Evolutionary conservation across 2,329 filamentous ascomycete genomes (phyloP), one percentile per base, ranked within the genome.

Genomic region (Pseudogymnoascus sp.): DNA sequence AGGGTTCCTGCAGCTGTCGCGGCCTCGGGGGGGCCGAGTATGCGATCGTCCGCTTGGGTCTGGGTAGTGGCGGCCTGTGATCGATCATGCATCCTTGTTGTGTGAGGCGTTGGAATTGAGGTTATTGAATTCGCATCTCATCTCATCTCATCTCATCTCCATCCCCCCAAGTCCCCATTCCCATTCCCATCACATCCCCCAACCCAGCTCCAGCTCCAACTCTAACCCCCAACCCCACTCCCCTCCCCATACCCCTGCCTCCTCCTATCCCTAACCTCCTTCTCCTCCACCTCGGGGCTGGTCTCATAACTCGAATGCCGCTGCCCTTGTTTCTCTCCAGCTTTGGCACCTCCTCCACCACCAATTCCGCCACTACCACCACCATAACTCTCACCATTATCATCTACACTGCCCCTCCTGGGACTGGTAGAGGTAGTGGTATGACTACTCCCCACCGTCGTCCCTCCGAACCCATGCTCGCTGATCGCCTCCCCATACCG

Each of bases 401-500:
- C 29, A 31, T 31, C 29, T 7, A 31, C 29, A 31, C 29, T 31
- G 1, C 29, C 29, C 2, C 6, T 31, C 29, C 29, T 7, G 29
- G 29, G 29, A 7, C 29, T 31, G 29, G 29, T 12, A 21, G n/a
- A 16, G 2, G 54, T 60, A 0, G 54, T 51, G 2, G 21, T 26
- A 2, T 51, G 45, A n/a, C 2, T 51, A 26, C 14, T n/a, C 12
- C 45, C 45, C 23, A n/a, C 7, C 7, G 45, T 60, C 37, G 45
- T 39, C 26, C 61, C 61, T 16, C 61, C 61, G 4, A 60, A 60
- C 4, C 63, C 63, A 14, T 42, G 39, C 26, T 64, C 37, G 5
- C 23, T 60, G 3, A 65, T 63, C 39, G 59, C 45, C n/a, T 65
- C 42, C 1, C 16, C 29, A 4, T 36, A 60, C 2, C 54, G 54